Conservation (phyloP, 768 basidiomycete species). For the Phylloporus arenicola region DNA sequence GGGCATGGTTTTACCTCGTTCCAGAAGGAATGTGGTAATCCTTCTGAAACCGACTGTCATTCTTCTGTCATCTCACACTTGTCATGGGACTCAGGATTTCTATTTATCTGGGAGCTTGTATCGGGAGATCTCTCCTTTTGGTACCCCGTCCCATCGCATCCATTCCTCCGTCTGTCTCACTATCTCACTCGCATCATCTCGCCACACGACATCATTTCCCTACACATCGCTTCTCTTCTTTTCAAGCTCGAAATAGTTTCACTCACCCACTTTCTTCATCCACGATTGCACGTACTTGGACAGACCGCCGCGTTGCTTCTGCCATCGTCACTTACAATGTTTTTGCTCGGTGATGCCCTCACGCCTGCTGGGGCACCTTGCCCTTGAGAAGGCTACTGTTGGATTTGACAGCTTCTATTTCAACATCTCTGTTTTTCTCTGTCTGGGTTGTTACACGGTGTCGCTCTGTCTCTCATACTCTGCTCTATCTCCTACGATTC, state of each 20-base stretch:
- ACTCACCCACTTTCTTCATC: slow-evolving; percentile 8
- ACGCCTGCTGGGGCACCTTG: slow-evolving; percentile 5
- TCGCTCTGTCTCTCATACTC: slow-evolving; percentile 11
- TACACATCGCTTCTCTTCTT: slow-evolving; percentile 14
- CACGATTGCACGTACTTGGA: slow-evolving; percentile 18
- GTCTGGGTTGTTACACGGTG: slow-evolving; percentile 14
- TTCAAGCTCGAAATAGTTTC: slow-evolving; percentile 15
- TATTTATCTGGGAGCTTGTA: slow-evolving; percentile 33
- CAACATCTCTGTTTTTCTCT: slow-evolving; percentile 11
- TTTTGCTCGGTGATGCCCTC: slow-evolving; percentile 12
- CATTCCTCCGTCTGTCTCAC: slow-evolving; percentile 13
- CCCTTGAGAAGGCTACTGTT: slow-evolving; percentile 9
- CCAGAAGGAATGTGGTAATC: slow-evolving; percentile 16
- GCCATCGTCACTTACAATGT: slow-evolving; percentile 9
- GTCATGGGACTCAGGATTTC: slow-evolving; percentile 29
- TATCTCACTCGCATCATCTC: slow-evolving; percentile 25
- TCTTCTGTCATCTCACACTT: slow-evolving; percentile 17
- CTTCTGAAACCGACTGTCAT: slow-evolving; percentile 16
- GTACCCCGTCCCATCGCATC: slow-evolving; percentile 25
- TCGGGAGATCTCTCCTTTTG: slow-evolving; percentile 23
- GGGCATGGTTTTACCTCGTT: slow-evolving; percentile 18
- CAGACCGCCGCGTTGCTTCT: slow-evolving; percentile 15
- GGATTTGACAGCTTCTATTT: slow-evolving; percentile 12
- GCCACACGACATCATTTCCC: slow-evolving; percentile 26
- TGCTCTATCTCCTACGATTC: slow-evolving; percentile 24